Base-by-base conservation (phyloP, 768 basidiomycete genomes). In the Collybiopsis luxurians region DNA sequence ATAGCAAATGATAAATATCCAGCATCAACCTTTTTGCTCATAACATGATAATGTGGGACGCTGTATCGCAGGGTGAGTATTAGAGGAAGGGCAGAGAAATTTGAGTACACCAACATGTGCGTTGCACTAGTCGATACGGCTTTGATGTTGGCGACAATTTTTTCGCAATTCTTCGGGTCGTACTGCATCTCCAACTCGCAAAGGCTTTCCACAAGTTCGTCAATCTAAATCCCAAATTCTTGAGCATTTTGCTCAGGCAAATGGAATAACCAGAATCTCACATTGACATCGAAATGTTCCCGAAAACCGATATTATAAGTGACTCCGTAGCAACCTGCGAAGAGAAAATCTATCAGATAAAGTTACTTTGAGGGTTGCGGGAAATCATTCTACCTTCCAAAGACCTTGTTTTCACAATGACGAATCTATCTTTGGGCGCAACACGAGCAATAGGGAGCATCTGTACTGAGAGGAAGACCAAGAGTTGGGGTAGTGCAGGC, bases 401-500 rank as follows among this genome's bases (percentile, higher is more conserved):
- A 2, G 79, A 74, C 17, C 82, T 75, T 42, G 84, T 82, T 65
- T 85, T 87, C 34, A 72, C 76, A 19, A 87, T 76, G 2, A 76
- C 70, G 63, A 85, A 88, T 5, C 81, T 77, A 28, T 86, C 79
- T 19, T 77, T 75, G 1, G 63, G 51, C 0, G 76, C 65, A 10
- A 88, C 78, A 45, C 76, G 74, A 3, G 84, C 73, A 5, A 78
- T 66, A 5, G 83, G 80, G 4, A 83, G 72, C 31, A 83, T 69
- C 28, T 75, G 75, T 28, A 85, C 79, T 0, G 84, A 82, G 15
- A 88, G 72, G 69, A 89, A 89, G 36, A 89, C 85, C 17, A 85
- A 79, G 26, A 88, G 78, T 2, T 78, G 74, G 31, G 87, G 87
- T n/a, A 90, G 74, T 17, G 85, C 79, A 21, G 86, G 86, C 82